Base-by-base conservation (phyloP, 2,329 filamentous ascomycete species). In the Anthostomella pinea region DNA sequence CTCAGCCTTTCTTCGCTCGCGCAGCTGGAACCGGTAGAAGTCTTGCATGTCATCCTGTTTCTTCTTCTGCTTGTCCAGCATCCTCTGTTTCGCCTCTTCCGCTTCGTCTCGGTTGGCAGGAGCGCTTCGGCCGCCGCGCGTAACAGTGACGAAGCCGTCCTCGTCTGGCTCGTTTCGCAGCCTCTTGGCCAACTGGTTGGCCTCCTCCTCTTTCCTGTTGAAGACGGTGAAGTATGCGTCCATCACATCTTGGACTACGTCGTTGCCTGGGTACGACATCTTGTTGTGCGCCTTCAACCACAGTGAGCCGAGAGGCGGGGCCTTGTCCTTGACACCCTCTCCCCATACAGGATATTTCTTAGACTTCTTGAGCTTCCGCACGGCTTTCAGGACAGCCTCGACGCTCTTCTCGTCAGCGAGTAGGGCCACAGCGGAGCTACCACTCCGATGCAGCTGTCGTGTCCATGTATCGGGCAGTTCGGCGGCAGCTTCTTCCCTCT, bases 121-220 rank as follows among this genome's bases (percentile, higher is more conserved):
- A n/a, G 83, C 85, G 6, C 73, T 73, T 39, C 83, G 72, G 24
- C 86, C 85, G 17, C 89, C 89, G 36, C 86, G 77, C 2, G 83
- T 85, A 16, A 98, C 93, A 3, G 90, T 97, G 31, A 97, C 77
- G 60, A 98, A 98, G 2, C 93, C 93, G 62, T 98, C 93, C 56
- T 88, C 90, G 61, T 98, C 93, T 0, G 91, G 88, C 54, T 88
- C 82, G 50, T 85, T 83, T 43, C 87, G 80, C 43, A 83, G 68
- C 37, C 76, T 68, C 65, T 78, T 81, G 58, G 66, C 84, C 57
- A 70, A 73, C 66, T 68, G 81, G 48, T 56, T 74, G 51, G 70
- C 82, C 63, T 71, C 83, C 65, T 62, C 79, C 71, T 76, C 85
- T 66, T 71, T 87, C 67, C 57, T 77, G 67, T 73, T 85, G 67